Conservation (phyloP, 257 asterid species). For the Gentiana straminea region DNA sequence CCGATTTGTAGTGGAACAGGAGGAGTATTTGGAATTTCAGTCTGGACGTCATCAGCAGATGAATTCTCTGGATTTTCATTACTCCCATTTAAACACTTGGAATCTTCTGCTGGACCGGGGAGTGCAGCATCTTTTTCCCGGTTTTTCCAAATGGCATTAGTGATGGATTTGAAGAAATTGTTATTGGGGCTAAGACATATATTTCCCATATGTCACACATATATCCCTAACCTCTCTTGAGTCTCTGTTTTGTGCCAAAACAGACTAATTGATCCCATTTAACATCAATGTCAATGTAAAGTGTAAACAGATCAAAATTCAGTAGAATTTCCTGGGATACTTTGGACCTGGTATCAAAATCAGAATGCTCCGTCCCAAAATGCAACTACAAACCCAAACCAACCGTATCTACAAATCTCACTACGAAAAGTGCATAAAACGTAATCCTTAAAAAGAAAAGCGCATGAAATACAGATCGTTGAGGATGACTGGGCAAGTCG, state of each 20-base stretch:
- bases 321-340: too few species aligned
- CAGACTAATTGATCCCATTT: slow-evolving; percentile 23
- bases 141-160: slow-evolving; percentile 51
- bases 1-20: slow-evolving; percentile 4
- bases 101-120: slow-evolving; percentile 28
- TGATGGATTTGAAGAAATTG: slow-evolving; percentile 65
- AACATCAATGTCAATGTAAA: slow-evolving; percentile 6
- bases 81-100: slow-evolving; percentile 11
- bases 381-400: too few species aligned
- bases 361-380: too few species aligned
- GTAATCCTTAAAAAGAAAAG: too few species aligned
- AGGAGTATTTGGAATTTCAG: neutral
- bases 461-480: too few species aligned
- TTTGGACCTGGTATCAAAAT: too few species aligned
- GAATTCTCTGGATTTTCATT: neutral
- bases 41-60: neutral
- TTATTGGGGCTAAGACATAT: slow-evolving; percentile 59
- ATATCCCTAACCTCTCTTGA: slow-evolving; percentile 21
- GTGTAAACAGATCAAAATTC: slow-evolving; percentile 4
- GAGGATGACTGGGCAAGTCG: too few species aligned
- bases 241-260: slow-evolving; percentile 16
- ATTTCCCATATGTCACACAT: slow-evolving; percentile 50
- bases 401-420: too few species aligned
- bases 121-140: slow-evolving; percentile 40
- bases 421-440: too few species aligned